Conservation (phyloP, 2,329 filamentous ascomycete genomes). For the Colletotrichum trifolii region DNA sequence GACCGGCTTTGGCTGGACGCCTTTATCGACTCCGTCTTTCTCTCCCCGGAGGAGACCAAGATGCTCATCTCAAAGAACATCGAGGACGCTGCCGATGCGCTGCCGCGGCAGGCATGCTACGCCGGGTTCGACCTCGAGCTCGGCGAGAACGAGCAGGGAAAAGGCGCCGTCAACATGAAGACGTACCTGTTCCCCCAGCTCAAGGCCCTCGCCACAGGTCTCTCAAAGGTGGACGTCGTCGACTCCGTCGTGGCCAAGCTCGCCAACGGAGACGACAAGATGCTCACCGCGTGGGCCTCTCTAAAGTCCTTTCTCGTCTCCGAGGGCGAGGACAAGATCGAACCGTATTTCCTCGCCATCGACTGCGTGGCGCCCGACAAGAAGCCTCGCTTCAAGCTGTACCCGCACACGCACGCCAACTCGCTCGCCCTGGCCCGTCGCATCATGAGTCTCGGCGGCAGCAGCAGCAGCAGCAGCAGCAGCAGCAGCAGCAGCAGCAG, state of each 20-base stretch:
- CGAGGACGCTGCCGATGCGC: not conserved
- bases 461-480: no score
- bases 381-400: conserved; percentile 18
- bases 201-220: conserved; percentile 18
- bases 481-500: not conserved
- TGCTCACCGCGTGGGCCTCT: not conserved
- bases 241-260: not conserved
- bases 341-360: conserved; percentile 7
- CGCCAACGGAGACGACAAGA: not conserved
- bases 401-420: conserved; percentile 4
- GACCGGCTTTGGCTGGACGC: conserved; percentile 13
- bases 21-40: conserved; percentile 18
- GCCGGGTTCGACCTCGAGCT: conserved; percentile 23
- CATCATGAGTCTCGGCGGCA: not conserved
- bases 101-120: conserved; percentile 15
- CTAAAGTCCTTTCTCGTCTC: not conserved
- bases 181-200: conserved; percentile 27
- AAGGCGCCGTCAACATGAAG: conserved; percentile 21
- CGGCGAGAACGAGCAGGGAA: conserved; percentile 1
- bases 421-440: conserved; percentile 7
- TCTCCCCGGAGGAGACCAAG: conserved; percentile 8
- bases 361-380: not conserved
- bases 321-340: not conserved
- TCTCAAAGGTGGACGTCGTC: not conserved
- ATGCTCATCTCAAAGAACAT: not conserved